phyloP scores from a whole-genome alignment of 2,329 filamentous ascomycete genomes.

The Diaporthe nobilis region DNA sequence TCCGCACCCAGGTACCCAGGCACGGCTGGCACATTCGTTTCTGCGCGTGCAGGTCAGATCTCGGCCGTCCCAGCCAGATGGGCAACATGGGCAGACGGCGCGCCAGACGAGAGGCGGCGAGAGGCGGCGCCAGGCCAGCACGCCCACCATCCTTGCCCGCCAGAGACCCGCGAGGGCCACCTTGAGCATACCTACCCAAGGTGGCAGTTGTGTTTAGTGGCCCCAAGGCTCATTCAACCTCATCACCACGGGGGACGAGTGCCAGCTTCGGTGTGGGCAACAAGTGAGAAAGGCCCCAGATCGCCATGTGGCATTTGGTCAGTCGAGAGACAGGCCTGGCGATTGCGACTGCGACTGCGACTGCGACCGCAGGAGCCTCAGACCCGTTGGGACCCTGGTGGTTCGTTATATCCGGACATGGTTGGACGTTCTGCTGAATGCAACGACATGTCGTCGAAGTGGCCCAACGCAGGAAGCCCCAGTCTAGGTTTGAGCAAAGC shows the following conservation, averaged over 20 bases:
- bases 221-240: conserved; percentile 6
- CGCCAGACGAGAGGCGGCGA: conserved; percentile 17
- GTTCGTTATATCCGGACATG: conserved; percentile 15
- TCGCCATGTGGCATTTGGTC: conserved; percentile 27
- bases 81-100: conserved; percentile 12
- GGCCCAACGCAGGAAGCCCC: conserved; percentile 33
- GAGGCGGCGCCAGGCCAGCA: conserved; percentile 6
- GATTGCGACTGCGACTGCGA: background rate
- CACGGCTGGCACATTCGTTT: conserved; percentile 22
- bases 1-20: background rate
- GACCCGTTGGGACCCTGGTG: conserved; percentile 1
- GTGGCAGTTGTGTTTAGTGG: background rate
- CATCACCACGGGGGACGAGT: background rate
- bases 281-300: conserved; percentile 12
- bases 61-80: conserved; percentile 39
- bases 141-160: conserved; percentile 1
- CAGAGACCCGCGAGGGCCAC: conserved; percentile 6
- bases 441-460: conserved; percentile 36
- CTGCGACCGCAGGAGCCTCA: conserved; percentile 5
- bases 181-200: background rate
- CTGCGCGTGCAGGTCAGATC: conserved; percentile 38
- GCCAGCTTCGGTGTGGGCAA: background rate
- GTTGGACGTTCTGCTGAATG: conserved; percentile 10
- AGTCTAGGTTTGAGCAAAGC: conserved; percentile 16
- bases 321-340: conserved; percentile 1